Base-by-base conservation (phyloP, 768 basidiomycete species). In the Podaxis pistillaris region DNA sequence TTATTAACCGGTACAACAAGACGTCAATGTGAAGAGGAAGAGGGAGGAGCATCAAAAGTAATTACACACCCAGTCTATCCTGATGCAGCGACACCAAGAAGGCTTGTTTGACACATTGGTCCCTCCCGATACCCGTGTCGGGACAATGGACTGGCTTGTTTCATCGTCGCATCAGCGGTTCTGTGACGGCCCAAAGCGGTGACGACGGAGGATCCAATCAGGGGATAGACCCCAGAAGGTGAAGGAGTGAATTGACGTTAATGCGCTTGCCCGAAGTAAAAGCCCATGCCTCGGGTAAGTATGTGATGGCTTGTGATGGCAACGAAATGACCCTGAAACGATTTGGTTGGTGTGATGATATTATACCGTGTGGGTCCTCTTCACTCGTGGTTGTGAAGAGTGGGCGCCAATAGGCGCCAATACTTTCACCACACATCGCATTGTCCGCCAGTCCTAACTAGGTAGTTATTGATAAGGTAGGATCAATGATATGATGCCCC, bases 341-440 rank as follows among this genome's bases (percentile, higher is more conserved):
- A 22, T 51, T 60, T 37, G 19, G 60, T 17, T 15, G 22, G 52
- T 55, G 53, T 26, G 60, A 46, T 47, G 17, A 36, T 54, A 28
- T 62, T 47, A 26, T 33, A 50, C 30, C 52, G 11, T 62, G 60
- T 62, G 60, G 60, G 60, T 62, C 60, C 60, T 22, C n/a, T 55
- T 60, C 50, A 51, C 36, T 28, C 19, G 24, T 11, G 8, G 2
- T 28, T 53, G 60, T 62, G 60, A 62, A 62, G 60, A 62, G 51
- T 46, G n/a, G 36, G 40, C 53, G 17, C 4, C 13, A 40, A 56
- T 13, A 19, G 44, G 17, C 44, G 19, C n/a, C 17, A 17, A 17
- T 9, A 6, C 13, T 44, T 22, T 44, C 44, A 40, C 28, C 33
- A 12, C 7, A 36, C 49, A 54, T 54, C 51, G 54, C 44, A 54